Percentiles rank a stretch among this genome's conserved stretches.
Evolutionary conservation across 176 grass and related monocot genomes (phyloP).

Genomic region (Puccinellia tenuiflora): DNA sequence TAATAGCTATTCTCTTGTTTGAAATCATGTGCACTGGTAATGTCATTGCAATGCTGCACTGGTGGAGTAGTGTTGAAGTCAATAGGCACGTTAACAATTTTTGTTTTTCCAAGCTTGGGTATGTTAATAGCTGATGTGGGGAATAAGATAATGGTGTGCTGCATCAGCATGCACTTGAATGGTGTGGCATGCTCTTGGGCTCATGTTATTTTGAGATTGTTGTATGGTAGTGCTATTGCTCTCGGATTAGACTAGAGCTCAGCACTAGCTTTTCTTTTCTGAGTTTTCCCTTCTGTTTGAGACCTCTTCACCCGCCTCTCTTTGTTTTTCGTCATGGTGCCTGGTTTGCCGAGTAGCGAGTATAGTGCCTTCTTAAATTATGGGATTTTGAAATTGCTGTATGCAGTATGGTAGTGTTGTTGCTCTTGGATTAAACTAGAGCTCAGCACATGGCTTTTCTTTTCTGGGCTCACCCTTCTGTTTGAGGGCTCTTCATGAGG

Average conservation of each 20-base stretch:
- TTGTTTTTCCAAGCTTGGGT: neutral
- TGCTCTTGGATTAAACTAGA: too few relatives aligned
- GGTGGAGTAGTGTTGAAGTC: neutral
- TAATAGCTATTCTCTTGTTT: neutral
- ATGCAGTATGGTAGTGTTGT: too few relatives aligned
- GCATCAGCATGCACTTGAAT: neutral
- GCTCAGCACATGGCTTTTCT: too few relatives aligned
- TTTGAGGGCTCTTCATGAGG: too few relatives aligned
- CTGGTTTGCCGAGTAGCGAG: too few relatives aligned
- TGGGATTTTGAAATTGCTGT: too few relatives aligned
- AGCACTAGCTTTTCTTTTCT: neutral
- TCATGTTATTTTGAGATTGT: neutral
- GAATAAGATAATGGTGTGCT: neutral
- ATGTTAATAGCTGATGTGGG: neutral
- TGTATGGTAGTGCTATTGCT: neutral
- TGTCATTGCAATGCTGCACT: neutral
- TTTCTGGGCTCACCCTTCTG: too few relatives aligned
- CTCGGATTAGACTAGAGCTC: neutral
- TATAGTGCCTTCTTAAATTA: too few relatives aligned
- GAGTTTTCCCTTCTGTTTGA: neutral
- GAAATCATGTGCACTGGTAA: neutral
- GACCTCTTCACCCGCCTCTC: neutral
- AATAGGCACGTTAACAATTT: neutral
- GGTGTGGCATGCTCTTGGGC: too few relatives aligned
- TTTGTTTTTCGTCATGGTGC: too few relatives aligned